Base-by-base conservation (phyloP, 805 yeast genomes). In the Candida maris region DNA sequence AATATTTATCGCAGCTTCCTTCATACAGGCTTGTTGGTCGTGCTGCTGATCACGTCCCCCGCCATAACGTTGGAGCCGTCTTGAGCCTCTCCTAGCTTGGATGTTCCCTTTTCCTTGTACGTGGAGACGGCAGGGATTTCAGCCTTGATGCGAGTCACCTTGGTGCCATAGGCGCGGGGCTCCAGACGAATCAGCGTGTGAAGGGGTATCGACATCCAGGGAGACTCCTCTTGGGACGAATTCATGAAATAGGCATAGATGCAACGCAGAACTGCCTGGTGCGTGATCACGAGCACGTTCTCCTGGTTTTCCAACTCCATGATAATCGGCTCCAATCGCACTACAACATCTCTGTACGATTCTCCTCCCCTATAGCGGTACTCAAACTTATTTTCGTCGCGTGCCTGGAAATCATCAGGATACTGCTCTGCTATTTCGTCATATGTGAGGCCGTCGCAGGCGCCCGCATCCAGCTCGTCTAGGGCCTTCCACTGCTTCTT, bases 291-390 rank as follows among this genome's bases (percentile, higher is more conserved):
- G 57, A 93, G 70, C 34, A 93, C 88, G 59, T 93, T 89, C 52
- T 93, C 97, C 63, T 91, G 97, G 42, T 97, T 80, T 64, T 93
- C 99, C 46, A 93, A 72, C 62, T 93, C 98, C 98, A 93, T 93
- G 44, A 93, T 93, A 48, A 93, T 88, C 4, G 99, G 99, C 59
- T 93, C 99, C 38, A 93, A 70, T 39, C 99, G 71, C 28, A 89
- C 83, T 30, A 91, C 96, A 27, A 93, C 95, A 53, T 93, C 99
- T 39, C 96, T 75, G 61, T 93, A 93, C 4, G 95, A 84, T 63
- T 93, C 99, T 30, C 99, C 99, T 8, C 97, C 97, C 28, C 96
- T 76, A 61, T 93, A 93, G 36, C 98, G 74, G 63, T 93, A 93
- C 57, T 87, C 96, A 58, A 85, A 93, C 65, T 93, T 93, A 66